Percentiles rank a stretch among this genome's conserved stretches.
Evolutionary conservation across 805 yeast genomes (phyloP).

Genomic region (Myxozyma vanderwaltii): DNA sequence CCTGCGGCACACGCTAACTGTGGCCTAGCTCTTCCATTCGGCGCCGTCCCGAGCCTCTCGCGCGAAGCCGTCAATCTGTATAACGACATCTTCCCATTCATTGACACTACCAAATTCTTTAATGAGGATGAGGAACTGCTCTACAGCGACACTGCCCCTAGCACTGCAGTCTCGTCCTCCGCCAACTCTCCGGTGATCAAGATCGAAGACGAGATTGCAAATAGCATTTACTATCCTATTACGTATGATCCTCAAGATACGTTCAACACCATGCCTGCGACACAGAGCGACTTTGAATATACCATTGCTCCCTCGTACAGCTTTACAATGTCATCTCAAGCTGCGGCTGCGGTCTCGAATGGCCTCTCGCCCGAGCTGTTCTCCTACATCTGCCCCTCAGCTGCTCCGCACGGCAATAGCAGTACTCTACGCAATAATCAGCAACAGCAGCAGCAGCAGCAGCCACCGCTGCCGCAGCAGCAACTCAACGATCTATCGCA

Average conservation of each 20-base stretch:
- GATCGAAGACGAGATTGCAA: background rate
- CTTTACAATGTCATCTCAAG: conserved; percentile 2
- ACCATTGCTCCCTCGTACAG: background rate
- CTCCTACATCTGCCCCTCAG: conserved; percentile 23
- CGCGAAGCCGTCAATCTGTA: background rate
- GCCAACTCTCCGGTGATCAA: background rate
- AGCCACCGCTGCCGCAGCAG: background rate
- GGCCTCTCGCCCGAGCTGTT: conserved; percentile 26
- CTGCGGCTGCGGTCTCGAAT: conserved; percentile 15
- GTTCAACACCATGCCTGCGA: background rate
- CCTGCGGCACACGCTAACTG: too few species aligned
- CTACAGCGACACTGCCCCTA: background rate
- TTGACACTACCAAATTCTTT: conserved; percentile 1
- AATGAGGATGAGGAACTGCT: background rate
- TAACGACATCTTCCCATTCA: conserved; percentile 4
- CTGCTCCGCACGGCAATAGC: conserved; percentile 11
- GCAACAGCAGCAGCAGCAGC: background rate
- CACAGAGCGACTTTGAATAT: background rate
- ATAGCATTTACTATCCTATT: background rate
- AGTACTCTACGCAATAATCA: background rate
- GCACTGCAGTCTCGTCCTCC: background rate
- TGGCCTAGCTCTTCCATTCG: background rate
- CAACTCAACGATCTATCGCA: conserved; percentile 6
- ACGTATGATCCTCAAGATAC: background rate
- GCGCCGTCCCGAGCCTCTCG: background rate